These are phyloP conservation scores for Polygonum aviculare DNA, from an alignment of 148 eudicot species.

Conservation along the genomic window DNA sequence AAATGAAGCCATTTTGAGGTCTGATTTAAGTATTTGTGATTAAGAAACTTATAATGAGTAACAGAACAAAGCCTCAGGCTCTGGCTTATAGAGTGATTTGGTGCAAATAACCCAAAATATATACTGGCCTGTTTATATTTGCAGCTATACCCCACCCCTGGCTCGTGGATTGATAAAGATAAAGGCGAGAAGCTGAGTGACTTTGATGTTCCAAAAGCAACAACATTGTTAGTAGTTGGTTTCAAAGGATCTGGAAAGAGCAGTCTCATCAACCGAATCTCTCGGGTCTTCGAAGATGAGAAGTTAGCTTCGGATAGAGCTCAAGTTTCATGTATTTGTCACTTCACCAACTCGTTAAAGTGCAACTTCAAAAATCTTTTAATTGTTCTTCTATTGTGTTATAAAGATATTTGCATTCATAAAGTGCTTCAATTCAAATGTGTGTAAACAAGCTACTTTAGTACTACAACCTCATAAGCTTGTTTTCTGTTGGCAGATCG, in stretches of 20 bases:
- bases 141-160: slow-evolving; percentile 74
- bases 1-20: slow-evolving; percentile 60
- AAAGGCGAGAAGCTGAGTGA: slow-evolving; percentile 31
- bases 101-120: no score
- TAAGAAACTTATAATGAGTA: no score
- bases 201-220: slow-evolving; percentile 46
- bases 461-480: not conserved
- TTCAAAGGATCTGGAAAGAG: slow-evolving; percentile 86
- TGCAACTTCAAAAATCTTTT: no score
- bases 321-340: slow-evolving; percentile 65
- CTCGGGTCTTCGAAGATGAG: slow-evolving; percentile 64
- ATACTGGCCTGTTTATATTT: not conserved
- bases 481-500: slow-evolving; percentile 28
- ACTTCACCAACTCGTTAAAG: not conserved
- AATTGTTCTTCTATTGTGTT: not conserved
- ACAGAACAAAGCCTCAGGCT: no score
- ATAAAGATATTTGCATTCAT: no score
- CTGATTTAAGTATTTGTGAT: not conserved
- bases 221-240: slow-evolving; percentile 64
- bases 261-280: slow-evolving; percentile 71
- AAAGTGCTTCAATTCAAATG: no score
- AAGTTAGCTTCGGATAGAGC: slow-evolving; percentile 68
- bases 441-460: no score
- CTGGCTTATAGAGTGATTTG: no score
- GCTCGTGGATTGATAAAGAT: slow-evolving; percentile 55